Evolutionary conservation across 257 asterid genomes (phyloP).

Genomic region (Penstemon newberryi): DNA sequence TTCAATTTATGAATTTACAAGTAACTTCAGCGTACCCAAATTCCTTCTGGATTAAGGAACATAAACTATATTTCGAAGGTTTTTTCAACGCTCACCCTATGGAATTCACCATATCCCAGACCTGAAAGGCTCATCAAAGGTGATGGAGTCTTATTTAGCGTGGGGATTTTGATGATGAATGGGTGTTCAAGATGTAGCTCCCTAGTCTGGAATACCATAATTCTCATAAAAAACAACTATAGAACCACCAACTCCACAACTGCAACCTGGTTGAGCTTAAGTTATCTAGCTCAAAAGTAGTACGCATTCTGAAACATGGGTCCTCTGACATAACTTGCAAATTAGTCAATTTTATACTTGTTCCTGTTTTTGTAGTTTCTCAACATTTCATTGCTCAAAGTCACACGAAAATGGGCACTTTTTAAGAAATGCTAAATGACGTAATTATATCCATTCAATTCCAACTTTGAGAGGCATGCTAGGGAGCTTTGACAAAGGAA

Average conservation of each 20-base stretch:
- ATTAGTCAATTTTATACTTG: neutral
- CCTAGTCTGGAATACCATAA: neutral
- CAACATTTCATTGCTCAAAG: neutral
- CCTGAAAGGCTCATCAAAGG: neutral
- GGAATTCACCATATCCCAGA: neutral
- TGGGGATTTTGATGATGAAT: neutral
- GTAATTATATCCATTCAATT: neutral
- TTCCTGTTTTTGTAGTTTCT: neutral
- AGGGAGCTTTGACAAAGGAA: neutral
- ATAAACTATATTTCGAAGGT: neutral
- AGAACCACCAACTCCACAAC: neutral
- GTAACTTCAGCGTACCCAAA: neutral
- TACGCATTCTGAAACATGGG: neutral
- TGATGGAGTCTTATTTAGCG: neutral
- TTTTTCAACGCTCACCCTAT: neutral
- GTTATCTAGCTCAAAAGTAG: neutral
- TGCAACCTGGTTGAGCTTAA: slow-evolving; percentile 4
- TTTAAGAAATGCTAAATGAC: neutral
- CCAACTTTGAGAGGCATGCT: neutral
- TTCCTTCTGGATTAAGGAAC: neutral
- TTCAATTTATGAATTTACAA: slow-evolving; percentile 1
- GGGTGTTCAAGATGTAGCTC: neutral
- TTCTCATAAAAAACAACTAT: neutral
- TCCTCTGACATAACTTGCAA: neutral
- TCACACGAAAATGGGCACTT: neutral